Base-by-base conservation (phyloP, 495 filamentous ascomycete species). In the Talaromyces proteolyticus region DNA sequence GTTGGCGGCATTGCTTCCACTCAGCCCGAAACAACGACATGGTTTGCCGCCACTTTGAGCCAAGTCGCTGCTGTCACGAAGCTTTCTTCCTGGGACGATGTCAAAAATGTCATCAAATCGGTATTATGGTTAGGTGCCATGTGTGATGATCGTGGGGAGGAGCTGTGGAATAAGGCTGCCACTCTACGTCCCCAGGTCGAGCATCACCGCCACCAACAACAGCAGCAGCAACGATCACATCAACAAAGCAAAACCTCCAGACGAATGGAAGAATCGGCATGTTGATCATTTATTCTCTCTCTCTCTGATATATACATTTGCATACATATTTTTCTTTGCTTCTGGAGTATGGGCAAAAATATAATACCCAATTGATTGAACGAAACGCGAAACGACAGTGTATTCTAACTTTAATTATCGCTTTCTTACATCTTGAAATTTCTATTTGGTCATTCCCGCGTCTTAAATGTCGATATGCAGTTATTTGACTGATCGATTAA, bases 1-100 rank as follows among this genome's bases (percentile, higher is more conserved):
- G 47, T 49, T 29, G 47, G 47, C n/a, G 47, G 47, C 19, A 49
- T 49, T 21, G 47, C 47, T 4, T 49, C 47, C n/a, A 40, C 16
- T 11, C 20, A 49, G 18, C 4, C 47, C n/a, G 36, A 49, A 20
- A 49, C 47, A n/a, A 36, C 38, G 17, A 40, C 47, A 20, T 49
- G 47, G 47, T 49, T 49, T 23, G 47, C 47, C 18, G 47, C 47
- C 8, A 49, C 38, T 21, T 29, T 49, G 10, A 49, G 34, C 14
- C 47, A 49, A 16, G 47, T 49, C 7, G 34, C 34, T 5, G 36
- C 34, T 12, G 47, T 36, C 4, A 40, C 29, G 11, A 49, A 49
- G 22, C 25, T 49, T n/a, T 49, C 47, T 0, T 39, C 47, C n/a
- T 49, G 47, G 47, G 19, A 29, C 2, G 47, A 49, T 25, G 36